A percentile compares a stretch with the other conserved stretches of the same genome.
phyloP scores from a whole-genome alignment of 352 stramenopile genomes.

The Phytophthora sojae region DNA sequence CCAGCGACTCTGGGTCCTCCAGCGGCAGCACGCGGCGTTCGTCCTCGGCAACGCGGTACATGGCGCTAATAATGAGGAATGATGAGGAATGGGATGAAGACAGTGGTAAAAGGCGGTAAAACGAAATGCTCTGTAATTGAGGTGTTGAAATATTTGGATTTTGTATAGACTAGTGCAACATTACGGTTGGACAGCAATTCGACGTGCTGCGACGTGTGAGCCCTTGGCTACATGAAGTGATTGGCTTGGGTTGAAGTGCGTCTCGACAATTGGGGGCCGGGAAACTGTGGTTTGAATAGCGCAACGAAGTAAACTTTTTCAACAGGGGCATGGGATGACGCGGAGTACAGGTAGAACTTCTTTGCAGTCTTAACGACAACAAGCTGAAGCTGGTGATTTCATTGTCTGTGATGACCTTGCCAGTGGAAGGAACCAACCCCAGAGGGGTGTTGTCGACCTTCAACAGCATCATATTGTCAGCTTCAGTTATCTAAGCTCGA shows the following conservation, averaged over 20 bases:
- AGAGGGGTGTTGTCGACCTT: too few species aligned
- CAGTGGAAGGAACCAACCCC: too few species aligned
- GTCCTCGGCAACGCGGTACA: slow-evolving; percentile 31
- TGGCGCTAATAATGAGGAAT: not conserved
- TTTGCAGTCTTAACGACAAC: too few species aligned
- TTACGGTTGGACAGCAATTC: slow-evolving; percentile 9
- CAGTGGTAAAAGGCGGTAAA: not conserved
- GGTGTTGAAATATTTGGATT: not conserved
- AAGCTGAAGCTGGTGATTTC: too few species aligned
- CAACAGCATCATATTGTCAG: too few species aligned
- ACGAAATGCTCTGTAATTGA: slow-evolving; percentile 13
- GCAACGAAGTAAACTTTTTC: not conserved
- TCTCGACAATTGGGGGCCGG: not conserved
- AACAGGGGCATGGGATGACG: not conserved
- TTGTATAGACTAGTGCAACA: slow-evolving; percentile 16
- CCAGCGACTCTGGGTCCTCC: not conserved
- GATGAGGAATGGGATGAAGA: not conserved
- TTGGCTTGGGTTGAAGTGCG: not conserved
- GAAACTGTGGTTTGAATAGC: not conserved
- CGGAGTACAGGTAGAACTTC: too few species aligned
- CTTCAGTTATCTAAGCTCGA: slow-evolving; percentile 1
- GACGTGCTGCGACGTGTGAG: slow-evolving; percentile 18
- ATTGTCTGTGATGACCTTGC: too few species aligned
- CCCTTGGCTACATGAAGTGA: slow-evolving; percentile 6
- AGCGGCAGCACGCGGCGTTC: slow-evolving; percentile 28